A percentile compares a stretch with the other conserved stretches of the same genome.
These are phyloP conservation scores for Botrytis medusae DNA, from an alignment of 2,329 filamentous ascomycete species.

Conservation along the genomic window DNA sequence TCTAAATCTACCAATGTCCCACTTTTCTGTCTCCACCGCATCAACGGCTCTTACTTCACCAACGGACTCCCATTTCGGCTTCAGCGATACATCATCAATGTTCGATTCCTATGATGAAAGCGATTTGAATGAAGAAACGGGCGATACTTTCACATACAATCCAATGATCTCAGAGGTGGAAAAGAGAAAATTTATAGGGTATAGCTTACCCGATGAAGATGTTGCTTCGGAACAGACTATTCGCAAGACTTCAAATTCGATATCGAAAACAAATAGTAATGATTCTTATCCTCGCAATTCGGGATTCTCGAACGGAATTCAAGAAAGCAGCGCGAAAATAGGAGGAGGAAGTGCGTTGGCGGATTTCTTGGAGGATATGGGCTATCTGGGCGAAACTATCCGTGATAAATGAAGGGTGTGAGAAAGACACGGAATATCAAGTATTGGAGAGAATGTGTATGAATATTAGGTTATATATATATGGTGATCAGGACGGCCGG, in stretches of 20 bases:
- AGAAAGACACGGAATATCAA: not conserved
- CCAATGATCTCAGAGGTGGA: slow-evolving; percentile 25
- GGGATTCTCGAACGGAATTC: not conserved
- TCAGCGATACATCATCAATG: slow-evolving; percentile 29
- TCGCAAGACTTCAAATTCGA: slow-evolving; percentile 22
- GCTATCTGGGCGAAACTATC: slow-evolving; percentile 50
- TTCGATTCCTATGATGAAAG: slow-evolving; percentile 32
- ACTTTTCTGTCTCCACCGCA: slow-evolving; percentile 39
- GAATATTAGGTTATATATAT: not conserved
- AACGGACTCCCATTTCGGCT: slow-evolving; percentile 33
- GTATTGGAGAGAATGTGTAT: not conserved
- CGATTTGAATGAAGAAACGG: slow-evolving; percentile 31
- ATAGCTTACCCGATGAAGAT: slow-evolving; percentile 32
- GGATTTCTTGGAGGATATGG: slow-evolving; percentile 50
- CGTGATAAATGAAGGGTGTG: slow-evolving; percentile 20
- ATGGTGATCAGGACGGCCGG: not conserved
- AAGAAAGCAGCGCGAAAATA: not conserved
- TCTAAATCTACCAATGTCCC: slow-evolving; percentile 33
- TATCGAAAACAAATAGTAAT: slow-evolving; percentile 20
- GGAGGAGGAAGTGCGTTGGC: slow-evolving; percentile 43
- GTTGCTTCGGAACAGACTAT: slow-evolving; percentile 29
- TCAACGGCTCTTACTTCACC: slow-evolving; percentile 34
- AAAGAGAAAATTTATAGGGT: slow-evolving; percentile 28
- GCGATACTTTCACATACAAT: slow-evolving; percentile 34
- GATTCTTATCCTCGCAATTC: slow-evolving; percentile 24